Evolutionary conservation across 1,139 yeast species (phyloP).

Genomic region (Geotrichum reessii): DNA sequence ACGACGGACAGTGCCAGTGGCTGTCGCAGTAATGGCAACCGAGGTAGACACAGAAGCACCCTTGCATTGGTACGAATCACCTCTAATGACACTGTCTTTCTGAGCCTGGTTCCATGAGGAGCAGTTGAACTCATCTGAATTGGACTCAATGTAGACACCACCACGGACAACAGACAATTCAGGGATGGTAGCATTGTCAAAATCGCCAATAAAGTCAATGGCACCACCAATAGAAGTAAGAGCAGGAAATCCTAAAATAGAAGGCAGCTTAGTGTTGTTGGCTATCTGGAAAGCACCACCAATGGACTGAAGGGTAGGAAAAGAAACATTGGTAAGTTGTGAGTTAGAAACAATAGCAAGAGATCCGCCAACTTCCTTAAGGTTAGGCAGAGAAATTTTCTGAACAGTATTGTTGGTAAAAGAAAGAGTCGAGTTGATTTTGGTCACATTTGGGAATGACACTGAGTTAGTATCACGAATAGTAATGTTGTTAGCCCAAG

Average conservation of each 20-base stretch:
- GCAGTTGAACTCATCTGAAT: slow-evolving; percentile 74
- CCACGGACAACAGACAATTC: slow-evolving; percentile 75
- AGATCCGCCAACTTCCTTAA: slow-evolving; percentile 70
- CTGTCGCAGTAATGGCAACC: slow-evolving; percentile 33
- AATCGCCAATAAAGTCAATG: slow-evolving; percentile 70
- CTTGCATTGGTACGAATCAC: slow-evolving; percentile 81
- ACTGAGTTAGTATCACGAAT: slow-evolving; percentile 73
- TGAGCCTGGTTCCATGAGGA: slow-evolving; percentile 53
- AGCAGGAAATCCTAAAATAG: slow-evolving; percentile 67
- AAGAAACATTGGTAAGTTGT: slow-evolving; percentile 61
- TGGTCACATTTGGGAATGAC: slow-evolving; percentile 59
- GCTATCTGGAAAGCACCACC: slow-evolving; percentile 78
- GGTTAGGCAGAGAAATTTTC: slow-evolving; percentile 50
- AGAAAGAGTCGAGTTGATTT: slow-evolving; percentile 75
- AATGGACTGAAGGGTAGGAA: slow-evolving; percentile 61
- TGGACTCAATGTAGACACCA: slow-evolving; percentile 77
- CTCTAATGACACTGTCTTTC: slow-evolving; percentile 70
- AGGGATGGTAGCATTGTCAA: slow-evolving; percentile 71
- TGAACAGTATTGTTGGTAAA: slow-evolving; percentile 66
- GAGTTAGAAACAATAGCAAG: slow-evolving; percentile 70
- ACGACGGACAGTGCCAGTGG: slow-evolving; percentile 23
- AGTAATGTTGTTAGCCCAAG: slow-evolving; percentile 80
- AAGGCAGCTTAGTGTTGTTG: slow-evolving; percentile 67
- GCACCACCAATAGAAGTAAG: slow-evolving; percentile 83
- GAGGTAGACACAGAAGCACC: slow-evolving; percentile 61